Percentiles rank a stretch among this genome's conserved stretches.
These are phyloP conservation scores for Patellaria atrata DNA, from an alignment of 495 filamentous ascomycete genomes.

Conservation along the genomic window DNA sequence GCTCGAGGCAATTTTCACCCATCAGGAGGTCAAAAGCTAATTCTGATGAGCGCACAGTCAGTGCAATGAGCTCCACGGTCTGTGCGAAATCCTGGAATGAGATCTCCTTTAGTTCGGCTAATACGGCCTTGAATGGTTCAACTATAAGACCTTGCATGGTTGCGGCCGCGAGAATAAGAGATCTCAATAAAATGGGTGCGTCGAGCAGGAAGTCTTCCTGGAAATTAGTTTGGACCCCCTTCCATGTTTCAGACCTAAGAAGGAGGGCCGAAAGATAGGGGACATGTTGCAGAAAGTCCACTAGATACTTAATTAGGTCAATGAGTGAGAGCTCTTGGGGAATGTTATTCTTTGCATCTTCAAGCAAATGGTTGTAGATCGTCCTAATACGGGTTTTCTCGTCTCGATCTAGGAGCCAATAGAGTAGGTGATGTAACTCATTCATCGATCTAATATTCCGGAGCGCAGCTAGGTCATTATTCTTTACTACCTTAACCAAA, in stretches of 20 bases:
- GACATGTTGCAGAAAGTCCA: slow-evolving; percentile 5
- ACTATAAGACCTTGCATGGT: slow-evolving; percentile 27
- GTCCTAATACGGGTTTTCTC: slow-evolving; percentile 6
- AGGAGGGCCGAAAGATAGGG: slow-evolving; percentile 14
- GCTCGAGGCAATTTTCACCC: slow-evolving; percentile 30
- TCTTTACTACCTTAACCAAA: slow-evolving; percentile 21
- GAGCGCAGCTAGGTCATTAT: slow-evolving; percentile 17
- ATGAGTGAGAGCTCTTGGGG: neutral
- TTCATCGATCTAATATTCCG: neutral
- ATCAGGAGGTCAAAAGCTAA: slow-evolving; percentile 33
- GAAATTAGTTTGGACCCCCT: slow-evolving; percentile 10
- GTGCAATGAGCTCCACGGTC: slow-evolving; percentile 29
- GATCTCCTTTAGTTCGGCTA: slow-evolving; percentile 22
- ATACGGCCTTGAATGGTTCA: slow-evolving; percentile 26
- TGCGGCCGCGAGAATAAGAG: slow-evolving; percentile 25
- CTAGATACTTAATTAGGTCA: neutral
- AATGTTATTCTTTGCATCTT: neutral
- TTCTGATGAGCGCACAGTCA: slow-evolving; percentile 30
- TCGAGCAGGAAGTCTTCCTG: slow-evolving; percentile 9
- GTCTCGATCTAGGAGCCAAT: slow-evolving; percentile 1
- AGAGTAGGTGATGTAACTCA: slow-evolving; percentile 4
- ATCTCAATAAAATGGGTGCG: slow-evolving; percentile 19
- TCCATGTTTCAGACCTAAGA: slow-evolving; percentile 16
- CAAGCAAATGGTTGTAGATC: slow-evolving; percentile 4
- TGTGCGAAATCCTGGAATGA: slow-evolving; percentile 21